Evolutionary conservation across 257 asterid genomes (phyloP).

Genomic region (Osmanthus fragrans): DNA sequence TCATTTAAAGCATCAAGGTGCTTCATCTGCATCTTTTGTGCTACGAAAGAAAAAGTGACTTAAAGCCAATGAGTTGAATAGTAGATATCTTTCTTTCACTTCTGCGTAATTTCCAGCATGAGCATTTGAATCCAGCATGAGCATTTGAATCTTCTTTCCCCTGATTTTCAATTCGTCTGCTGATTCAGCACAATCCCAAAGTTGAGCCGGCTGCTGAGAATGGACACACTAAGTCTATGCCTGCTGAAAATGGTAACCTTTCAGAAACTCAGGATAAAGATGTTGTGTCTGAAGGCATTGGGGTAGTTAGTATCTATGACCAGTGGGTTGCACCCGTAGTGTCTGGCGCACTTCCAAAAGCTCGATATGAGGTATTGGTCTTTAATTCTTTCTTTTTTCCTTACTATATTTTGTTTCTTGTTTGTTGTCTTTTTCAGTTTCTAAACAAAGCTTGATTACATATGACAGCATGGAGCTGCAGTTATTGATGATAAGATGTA

Average conservation of each 20-base stretch:
- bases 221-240: slow-evolving; percentile 60
- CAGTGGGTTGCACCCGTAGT: slow-evolving; percentile 85
- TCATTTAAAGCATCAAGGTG: slow-evolving; percentile 13
- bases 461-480: slow-evolving; percentile 89
- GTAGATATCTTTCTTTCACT: slow-evolving; percentile 14
- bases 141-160: slow-evolving; percentile 9
- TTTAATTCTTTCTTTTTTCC: slow-evolving; percentile 13
- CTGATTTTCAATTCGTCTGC: slow-evolving; percentile 24
- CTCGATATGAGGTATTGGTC: slow-evolving; percentile 73
- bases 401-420: slow-evolving; percentile 3
- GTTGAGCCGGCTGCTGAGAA: slow-evolving; percentile 55
- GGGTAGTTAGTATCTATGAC: slow-evolving; percentile 70
- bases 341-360: slow-evolving; percentile 71
- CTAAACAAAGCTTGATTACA: slow-evolving; percentile 25
- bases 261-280: slow-evolving; percentile 80
- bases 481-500: slow-evolving; percentile 87
- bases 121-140: slow-evolving; percentile 16
- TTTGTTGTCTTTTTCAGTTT: not conserved
- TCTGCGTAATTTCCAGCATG: slow-evolving; percentile 13
- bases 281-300: slow-evolving; percentile 66
- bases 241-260: slow-evolving; percentile 65
- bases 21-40: slow-evolving; percentile 10
- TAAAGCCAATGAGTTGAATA: slow-evolving; percentile 10
- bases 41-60: slow-evolving; percentile 13
- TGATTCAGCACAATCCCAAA: slow-evolving; percentile 58